Conservation (phyloP, 495 filamentous ascomycete genomes). For the Penicillium maclennaniae region DNA sequence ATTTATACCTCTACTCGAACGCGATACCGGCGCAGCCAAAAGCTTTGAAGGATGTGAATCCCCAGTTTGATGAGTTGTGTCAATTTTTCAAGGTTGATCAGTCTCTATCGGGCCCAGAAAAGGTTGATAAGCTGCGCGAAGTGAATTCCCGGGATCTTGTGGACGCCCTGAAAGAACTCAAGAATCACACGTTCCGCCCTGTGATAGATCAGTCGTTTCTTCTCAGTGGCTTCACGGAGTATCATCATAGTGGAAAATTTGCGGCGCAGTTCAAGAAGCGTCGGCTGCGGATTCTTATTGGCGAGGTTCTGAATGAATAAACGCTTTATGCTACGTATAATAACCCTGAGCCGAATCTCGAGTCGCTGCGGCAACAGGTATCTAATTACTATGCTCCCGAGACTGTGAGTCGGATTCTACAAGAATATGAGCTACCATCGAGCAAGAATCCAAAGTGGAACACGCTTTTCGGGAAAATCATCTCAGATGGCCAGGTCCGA, state of each 20-base stretch:
- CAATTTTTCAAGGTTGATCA: constrained; percentile 28
- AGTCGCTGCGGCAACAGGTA: constrained; percentile 34
- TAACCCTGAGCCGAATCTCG: constrained; percentile 30
- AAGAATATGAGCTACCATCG: constrained; percentile 31
- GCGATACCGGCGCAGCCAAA: constrained; percentile 47
- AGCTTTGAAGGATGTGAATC: constrained; percentile 37
- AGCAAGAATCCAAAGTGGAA: constrained; percentile 32
- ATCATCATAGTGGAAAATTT: constrained; percentile 40
- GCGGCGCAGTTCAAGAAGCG: constrained; percentile 34
- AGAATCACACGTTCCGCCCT: constrained; percentile 44
- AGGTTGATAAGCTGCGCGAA: constrained; percentile 34
- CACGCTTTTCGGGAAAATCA: constrained; percentile 42
- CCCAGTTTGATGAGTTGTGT: constrained; percentile 45
- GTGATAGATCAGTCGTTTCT: constrained; percentile 42
- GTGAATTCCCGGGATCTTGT: constrained; percentile 27
- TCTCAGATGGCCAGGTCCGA: constrained; percentile 47
- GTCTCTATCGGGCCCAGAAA: constrained; percentile 25
- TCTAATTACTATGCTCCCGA: constrained; percentile 42
- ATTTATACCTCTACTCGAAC: constrained; percentile 44
- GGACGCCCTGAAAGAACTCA: constrained; percentile 27
- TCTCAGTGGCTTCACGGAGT: constrained; percentile 30
- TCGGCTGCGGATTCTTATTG: constrained; percentile 41
- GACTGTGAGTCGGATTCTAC: constrained; percentile 30
- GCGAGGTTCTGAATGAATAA: constrained; percentile 46
- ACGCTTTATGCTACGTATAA: constrained; percentile 38